Evolutionary conservation across 352 stramenopile genomes (phyloP), one percentile per base, ranked within the genome.

Genomic region (Globisporangium acanthophoron): DNA sequence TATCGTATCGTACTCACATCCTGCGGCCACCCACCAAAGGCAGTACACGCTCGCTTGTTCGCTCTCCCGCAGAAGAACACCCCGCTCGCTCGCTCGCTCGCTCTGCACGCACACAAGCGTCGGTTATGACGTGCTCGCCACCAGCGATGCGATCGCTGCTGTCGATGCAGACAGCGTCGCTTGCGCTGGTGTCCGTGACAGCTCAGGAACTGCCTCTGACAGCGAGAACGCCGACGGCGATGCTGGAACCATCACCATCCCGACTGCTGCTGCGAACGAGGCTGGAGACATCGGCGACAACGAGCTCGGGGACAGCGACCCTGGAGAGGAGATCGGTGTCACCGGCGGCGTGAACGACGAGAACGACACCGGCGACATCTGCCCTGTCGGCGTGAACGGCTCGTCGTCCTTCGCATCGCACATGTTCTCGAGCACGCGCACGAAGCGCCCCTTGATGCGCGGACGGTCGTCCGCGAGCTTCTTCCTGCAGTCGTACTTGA

Each of bases 401-500:
- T 65, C 66, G 35, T 78, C 69, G 15, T 87, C 69, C 48, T 78
- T 88, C 24, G 63, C 55, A 52, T 84, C 73, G 37, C 48, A 54
- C 18, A 66, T 61, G 33, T 87, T 88, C 56, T 92, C 79, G 3
- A 87, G 58, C 43, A 91, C 80, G 24, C 83, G 83, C 59, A 98
- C 94, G 56, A 98, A 98, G 4, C 94, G 78, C 35, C 94, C 94
- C 71, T 98, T 80, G 67, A 94, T 90, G 39, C 96, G 89, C 54
- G 96, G 96, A 48, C 96, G 86, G 54, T 96, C 96, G 57, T 99
- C 96, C 9, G 96, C 96, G 29, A 99, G 76, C 72, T 98, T 98
- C 74, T 99, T 99, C 46, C 96, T 80, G 71, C 96, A 99, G 73
- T 99, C 96, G 73, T 99, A 99, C 77, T 99, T 99, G 79, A 99